These are phyloP conservation scores for Tuber indicum DNA, from an alignment of 495 filamentous ascomycete genomes.

Conservation along the genomic window DNA sequence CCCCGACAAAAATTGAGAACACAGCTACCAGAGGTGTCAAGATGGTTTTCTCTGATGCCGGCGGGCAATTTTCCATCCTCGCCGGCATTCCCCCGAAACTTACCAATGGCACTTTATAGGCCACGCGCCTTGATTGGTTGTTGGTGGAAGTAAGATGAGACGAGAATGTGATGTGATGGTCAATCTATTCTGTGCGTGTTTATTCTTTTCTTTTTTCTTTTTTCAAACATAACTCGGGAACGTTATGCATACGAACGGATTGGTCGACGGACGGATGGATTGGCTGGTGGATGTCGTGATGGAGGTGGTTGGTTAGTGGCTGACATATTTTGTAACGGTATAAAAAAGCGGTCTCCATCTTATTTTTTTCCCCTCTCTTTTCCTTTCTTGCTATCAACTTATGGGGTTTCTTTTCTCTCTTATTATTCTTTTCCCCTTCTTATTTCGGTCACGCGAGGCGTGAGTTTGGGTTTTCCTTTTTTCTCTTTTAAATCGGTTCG, in stretches of 20 bases:
- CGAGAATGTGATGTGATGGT: neutral
- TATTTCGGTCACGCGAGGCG: neutral
- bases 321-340: neutral
- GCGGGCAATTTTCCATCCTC: slow-evolving; percentile 62
- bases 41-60: slow-evolving; percentile 55
- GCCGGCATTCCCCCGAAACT: slow-evolving; percentile 41
- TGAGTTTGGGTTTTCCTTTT: neutral
- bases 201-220: neutral
- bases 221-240: neutral
- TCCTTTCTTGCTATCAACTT: neutral
- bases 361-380: neutral
- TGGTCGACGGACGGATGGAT: neutral
- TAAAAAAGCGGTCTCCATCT: neutral
- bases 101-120: slow-evolving; percentile 13
- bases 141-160: neutral
- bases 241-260: neutral
- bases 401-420: neutral
- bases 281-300: neutral
- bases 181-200: neutral
- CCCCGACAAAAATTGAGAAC: slow-evolving; percentile 58
- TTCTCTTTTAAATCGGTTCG: neutral
- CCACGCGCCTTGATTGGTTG: neutral
- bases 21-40: slow-evolving; percentile 54
- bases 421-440: neutral
- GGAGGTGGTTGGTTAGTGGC: neutral